Conservation (phyloP, 163 green algal genomes). For the Prototheca wickerhamii region DNA sequence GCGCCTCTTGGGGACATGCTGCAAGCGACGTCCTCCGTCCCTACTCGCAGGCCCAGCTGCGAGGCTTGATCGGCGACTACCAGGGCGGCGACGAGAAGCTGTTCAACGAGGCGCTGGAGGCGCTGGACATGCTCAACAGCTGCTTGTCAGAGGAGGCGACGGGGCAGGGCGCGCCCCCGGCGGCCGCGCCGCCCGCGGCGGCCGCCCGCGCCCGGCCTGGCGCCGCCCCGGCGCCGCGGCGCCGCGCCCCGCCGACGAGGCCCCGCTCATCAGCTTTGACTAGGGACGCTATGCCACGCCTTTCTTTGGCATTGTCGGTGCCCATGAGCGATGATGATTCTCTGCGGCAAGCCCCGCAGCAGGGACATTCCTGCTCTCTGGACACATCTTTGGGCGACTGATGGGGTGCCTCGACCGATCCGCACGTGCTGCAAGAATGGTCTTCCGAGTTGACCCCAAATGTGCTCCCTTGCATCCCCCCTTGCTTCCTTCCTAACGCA, state of each 20-base stretch:
- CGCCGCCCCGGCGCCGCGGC: neutral
- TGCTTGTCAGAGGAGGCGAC: constrained; percentile 38
- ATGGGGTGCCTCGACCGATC: no score
- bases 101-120: constrained; percentile 28
- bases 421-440: no score
- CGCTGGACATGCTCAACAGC: constrained; percentile 38
- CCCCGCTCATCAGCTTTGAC: constrained; percentile 42
- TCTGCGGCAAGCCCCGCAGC: no score
- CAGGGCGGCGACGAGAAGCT: constrained; percentile 30
- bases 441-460: no score
- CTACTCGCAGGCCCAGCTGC: constrained; percentile 32
- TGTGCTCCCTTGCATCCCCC: no score
- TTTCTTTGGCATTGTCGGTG: neutral
- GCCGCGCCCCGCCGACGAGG: constrained; percentile 14
- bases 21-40: neutral
- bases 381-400: no score
- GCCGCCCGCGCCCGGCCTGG: neutral
- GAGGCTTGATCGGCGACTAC: constrained; percentile 47
- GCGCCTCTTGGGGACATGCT: neutral
- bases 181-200: constrained; percentile 2
- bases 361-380: no score
- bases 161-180: constrained; percentile 8
- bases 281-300: constrained; percentile 8
- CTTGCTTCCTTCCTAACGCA: no score
- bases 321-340: no score